Base-by-base conservation (phyloP, 2,329 filamentous ascomycete species). In the Fusarium sp. region DNA sequence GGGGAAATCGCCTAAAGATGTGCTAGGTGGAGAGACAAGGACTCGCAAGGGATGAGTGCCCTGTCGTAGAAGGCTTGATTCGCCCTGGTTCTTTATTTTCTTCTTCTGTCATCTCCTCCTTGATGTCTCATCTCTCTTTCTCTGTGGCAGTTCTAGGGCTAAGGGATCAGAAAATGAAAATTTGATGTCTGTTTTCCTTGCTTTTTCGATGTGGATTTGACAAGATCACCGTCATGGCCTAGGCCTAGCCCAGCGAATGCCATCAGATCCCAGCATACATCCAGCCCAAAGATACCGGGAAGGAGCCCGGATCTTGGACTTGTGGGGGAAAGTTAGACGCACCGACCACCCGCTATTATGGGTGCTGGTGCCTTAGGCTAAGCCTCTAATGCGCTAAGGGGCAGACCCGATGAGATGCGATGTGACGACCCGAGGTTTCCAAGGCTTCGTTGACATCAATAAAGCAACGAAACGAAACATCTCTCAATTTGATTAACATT, bases 281-380 rank as follows among this genome's bases (percentile, higher is more conserved):
- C 49, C 44, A 65, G 39, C 40, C 28, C 40, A 18, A 46, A 33
- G 20, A 44, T 56, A 33, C 59, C 55, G 50, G 40, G 45, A 66
- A 61, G 18, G 53, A 52, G 31, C 57, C 66, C 36, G 53, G 49
- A 51, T 58, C 53, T 61, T 20, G 42, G 52, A 63, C 63, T 38
- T 68, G 63, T 71, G 67, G 67, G 67, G 62, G 57, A 58, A 44
- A 52, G 48, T 13, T 33, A 11, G 39, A 42, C 20, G 50, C 59
- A 61, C 50, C 40, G 55, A 36, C 48, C 24, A 46, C 36, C 54
- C 39, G 49, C 66, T 66, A 58, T 34, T 46, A 56, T 42, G 42
- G 51, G 33, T 58, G 34, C 38, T 33, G 49, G 55, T 58, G 43
- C 55, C 51, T 69, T 63, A 7, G 48, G 36, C 56, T 67, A 57